Evolutionary conservation across 805 yeast genomes (phyloP), one percentile per base, ranked within the genome.

Genomic region (Candida silvatica): DNA sequence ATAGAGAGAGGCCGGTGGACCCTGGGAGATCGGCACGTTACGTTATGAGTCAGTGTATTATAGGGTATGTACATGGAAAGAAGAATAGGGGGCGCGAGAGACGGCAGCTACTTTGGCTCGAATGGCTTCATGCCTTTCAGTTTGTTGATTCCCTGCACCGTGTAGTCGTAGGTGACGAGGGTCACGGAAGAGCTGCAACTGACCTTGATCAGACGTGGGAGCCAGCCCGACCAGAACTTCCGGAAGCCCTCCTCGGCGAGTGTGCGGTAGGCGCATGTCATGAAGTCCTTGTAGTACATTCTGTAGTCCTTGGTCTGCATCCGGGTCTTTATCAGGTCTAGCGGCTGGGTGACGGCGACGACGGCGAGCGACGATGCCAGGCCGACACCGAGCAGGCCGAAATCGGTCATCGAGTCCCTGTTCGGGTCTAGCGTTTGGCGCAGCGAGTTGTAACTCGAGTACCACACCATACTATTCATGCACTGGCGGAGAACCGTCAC

Each of bases 401-500:
- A 40, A 20, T 54, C 58, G 4, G 67, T 66, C 14, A 69, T 65
- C 25, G 70, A 67, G 27, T 53, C 56, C 29, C 63, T 47, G 4
- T 53, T 77, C 1, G 84, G 84, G 29, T 73, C 74, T 15, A 80
- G 52, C 31, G 77, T 46, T 52, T 87, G 96, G 47, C 81, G 78
- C 22, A 92, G 61, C 18, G 80, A 69, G 39, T 83, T 83, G 59
- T 82, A 90, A 0, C 87, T 72, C 5, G 94, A 81, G 43, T 87
- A 81, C 69, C 95, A 75, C 2, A 85, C 87, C 28, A 83, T 74
- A 16, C 94, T 77, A 42, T 82, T 80, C 29, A 80, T 69, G 2
- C 77, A 69, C 51, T 90, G 97, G 45, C 97, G 71, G 7, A 77
- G 56, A 16, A 86, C 59, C 0, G 98, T 90, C n/a, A 94, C 82